A percentile compares a stretch with the other conserved stretches of the same genome.
Conservation (phyloP, 495 filamentous ascomycete species). For the Neurospora cerealis region DNA sequence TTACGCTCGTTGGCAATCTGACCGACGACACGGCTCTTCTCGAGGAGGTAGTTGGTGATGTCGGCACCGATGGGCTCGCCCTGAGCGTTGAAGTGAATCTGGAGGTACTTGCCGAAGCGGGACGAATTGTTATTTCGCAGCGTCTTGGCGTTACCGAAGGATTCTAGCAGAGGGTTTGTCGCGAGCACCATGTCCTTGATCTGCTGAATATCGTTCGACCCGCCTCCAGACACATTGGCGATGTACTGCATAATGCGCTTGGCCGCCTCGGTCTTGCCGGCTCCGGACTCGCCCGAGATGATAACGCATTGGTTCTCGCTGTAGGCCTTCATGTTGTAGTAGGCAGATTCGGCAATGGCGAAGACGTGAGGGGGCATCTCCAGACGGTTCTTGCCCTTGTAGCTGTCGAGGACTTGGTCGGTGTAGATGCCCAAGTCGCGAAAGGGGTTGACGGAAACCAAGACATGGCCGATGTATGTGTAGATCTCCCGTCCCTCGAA, state of each 20-base stretch:
- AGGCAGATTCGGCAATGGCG: constrained; percentile 89
- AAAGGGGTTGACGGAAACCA: constrained; percentile 99
- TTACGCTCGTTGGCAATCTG: constrained; percentile 94
- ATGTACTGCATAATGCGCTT: constrained; percentile 99
- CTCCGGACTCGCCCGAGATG: constrained; percentile 97
- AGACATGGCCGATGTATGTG: constrained; percentile 98
- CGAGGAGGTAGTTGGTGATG: constrained; percentile 95
- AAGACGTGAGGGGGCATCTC: constrained; percentile 96
- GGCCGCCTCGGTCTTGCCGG: constrained; percentile 98
- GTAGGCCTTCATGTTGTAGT: constrained; percentile 99
- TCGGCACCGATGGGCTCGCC: constrained; percentile 94
- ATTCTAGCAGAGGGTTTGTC: constrained; percentile 94
- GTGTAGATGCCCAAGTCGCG: constrained; percentile 98
- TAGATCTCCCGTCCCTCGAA: constrained; percentile 97
- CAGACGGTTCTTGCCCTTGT: constrained; percentile 91
- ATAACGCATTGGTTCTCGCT: constrained; percentile 99
- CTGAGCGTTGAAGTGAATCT: constrained; percentile 89
- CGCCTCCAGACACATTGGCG: constrained; percentile 86
- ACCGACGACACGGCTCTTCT: constrained; percentile 91
- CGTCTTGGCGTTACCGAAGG: constrained; percentile 97
- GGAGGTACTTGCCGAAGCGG: constrained; percentile 94
- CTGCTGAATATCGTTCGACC: constrained; percentile 85
- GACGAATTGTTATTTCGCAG: constrained; percentile 98
- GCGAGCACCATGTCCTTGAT: constrained; percentile 99
- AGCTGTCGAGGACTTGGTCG: constrained; percentile 79